A percentile compares a stretch with the other conserved stretches of the same genome.
phyloP scores from a whole-genome alignment of 441 rosid species.

The Croton setiger region DNA sequence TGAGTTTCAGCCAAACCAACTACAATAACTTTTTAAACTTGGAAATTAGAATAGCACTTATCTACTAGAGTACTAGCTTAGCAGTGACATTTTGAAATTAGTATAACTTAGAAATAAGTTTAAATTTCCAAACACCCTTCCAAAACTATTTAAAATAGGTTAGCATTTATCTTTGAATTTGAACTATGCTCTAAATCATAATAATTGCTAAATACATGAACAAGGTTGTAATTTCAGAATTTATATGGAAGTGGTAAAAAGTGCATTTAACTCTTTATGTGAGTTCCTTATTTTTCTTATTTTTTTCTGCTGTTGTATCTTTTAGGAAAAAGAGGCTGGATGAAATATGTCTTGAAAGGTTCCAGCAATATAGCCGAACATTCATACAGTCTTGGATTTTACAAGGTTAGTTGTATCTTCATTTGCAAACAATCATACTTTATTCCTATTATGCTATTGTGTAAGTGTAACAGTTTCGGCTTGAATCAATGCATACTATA shows the following conservation, averaged over 20 bases:
- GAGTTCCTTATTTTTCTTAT: not conserved
- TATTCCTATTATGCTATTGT: not conserved
- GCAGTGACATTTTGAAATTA: not conserved
- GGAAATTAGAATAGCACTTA: not conserved
- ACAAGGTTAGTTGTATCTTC: constrained; percentile 54
- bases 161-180: not conserved
- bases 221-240: not conserved
- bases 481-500: not conserved
- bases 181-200: not conserved
- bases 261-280: not conserved
- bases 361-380: constrained; percentile 77
- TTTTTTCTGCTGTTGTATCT: not conserved
- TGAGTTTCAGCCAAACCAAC: not conserved
- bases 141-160: not conserved
- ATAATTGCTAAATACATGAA: not conserved
- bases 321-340: constrained; percentile 83
- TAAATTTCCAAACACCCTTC: not conserved
- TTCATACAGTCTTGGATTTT: constrained; percentile 85
- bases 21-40: not conserved
- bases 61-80: not conserved
- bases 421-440: not conserved
- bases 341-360: constrained; percentile 89
- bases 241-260: not conserved
- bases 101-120: not conserved
- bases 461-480: not conserved